Evolutionary conservation across 2,329 filamentous ascomycete species (phyloP).

Genomic region (Xylaria sp.): DNA sequence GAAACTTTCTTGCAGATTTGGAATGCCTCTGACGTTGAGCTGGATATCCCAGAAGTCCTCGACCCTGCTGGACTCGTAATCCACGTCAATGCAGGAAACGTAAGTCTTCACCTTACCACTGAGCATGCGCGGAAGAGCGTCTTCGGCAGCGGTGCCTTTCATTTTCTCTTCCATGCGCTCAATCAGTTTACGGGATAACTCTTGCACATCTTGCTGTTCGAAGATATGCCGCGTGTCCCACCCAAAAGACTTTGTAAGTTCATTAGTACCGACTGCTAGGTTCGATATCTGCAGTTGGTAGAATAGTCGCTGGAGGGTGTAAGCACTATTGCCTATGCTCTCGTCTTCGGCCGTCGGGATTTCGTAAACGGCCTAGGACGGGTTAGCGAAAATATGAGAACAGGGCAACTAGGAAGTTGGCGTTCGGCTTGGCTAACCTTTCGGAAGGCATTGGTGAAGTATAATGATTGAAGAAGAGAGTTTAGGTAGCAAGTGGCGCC

Average conservation of each 20-base stretch:
- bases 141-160: constrained; percentile 93
- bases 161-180: constrained; percentile 96
- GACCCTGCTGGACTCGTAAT: constrained; percentile 92
- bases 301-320: constrained; percentile 90
- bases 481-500: constrained; percentile 91
- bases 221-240: constrained; percentile 99
- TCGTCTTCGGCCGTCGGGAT: constrained; percentile 90
- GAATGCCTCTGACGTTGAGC: constrained; percentile 93
- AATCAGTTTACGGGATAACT: constrained; percentile 95
- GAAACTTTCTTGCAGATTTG: constrained; percentile 91
- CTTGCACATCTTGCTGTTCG: constrained; percentile 97
- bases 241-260: constrained; percentile 94
- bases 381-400: constrained; percentile 11
- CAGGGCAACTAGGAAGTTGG: not conserved
- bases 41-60: constrained; percentile 99
- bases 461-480: constrained; percentile 80
- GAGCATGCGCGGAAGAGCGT: constrained; percentile 86
- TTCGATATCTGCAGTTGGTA: constrained; percentile 90
- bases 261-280: constrained; percentile 82
- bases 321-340: constrained; percentile 83
- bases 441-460: constrained; percentile 90
- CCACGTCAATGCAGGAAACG: constrained; percentile 96
- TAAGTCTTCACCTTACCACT: constrained; percentile 99
- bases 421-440: constrained; percentile 59
- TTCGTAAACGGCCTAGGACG: constrained; percentile 81